Evolutionary conservation across 108 stramenopile species (phyloP), one percentile per base, ranked within the genome.

Genomic region (Skeletonema grethae): DNA sequence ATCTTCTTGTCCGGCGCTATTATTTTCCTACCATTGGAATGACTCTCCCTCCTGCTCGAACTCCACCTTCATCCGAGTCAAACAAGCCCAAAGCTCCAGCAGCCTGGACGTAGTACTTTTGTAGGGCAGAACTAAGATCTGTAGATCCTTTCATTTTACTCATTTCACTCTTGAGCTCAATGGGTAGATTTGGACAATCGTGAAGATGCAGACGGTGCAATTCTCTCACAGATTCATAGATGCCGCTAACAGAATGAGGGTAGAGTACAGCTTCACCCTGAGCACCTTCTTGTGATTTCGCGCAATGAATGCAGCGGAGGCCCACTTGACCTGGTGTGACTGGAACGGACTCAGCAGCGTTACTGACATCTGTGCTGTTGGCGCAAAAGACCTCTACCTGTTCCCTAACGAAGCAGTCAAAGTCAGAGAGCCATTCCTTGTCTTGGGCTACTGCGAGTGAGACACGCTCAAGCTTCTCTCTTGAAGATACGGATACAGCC

Each of bases 351-450:
- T 55, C 66, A 24, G 30, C 73, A 10, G 89, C 88, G 15, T 77
- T 60, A 5, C 64, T 78, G 32, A 91, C 87, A 67, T 94, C 93
- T 13, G 76, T 67, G 38, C 72, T 65, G 18, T 76, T 85, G n/a
- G 90, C 88, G 41, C 77, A 85, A 58, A 94, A 94, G 3, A 94
- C 88, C 74, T 94, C 93, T 25, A 94, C 70, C 61, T 89, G 85
- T 48, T 82, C 75, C 18, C 93, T 80, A 46, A 90, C 75, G 65
- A 89, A 91, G 66, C 86, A 87, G 60, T 94, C 90, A 60, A 80
- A 79, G 56, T 91, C 90, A 10, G 89, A 90, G 13, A 94, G 73
- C 89, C 89, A 92, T 22, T 94, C 84, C 73, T 86, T 90, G 67
- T 94, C 93, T 73, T 94, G 88, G 11, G 89, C 74, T 55, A 94